phyloP scores from a whole-genome alignment of 23 red algal species.

The Gracilariopsis chorda region DNA sequence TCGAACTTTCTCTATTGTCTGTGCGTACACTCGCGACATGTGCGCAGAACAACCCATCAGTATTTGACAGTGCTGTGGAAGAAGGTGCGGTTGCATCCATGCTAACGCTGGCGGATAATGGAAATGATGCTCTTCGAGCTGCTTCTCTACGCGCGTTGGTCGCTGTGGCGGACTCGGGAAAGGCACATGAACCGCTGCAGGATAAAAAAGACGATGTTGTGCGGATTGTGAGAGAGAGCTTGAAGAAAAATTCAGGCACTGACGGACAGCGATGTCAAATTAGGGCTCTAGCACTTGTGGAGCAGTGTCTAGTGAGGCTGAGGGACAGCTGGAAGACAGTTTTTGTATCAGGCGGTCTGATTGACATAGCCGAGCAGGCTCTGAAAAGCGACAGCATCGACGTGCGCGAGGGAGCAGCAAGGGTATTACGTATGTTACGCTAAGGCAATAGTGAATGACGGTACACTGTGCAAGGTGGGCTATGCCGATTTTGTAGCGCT shows the following conservation, averaged over 20 bases:
- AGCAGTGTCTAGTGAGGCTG: neutral
- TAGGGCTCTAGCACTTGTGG: conserved; percentile 39
- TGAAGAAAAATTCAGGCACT: neutral
- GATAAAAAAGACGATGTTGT: neutral
- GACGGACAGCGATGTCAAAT: conserved; percentile 27
- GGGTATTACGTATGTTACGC: conserved; percentile 17
- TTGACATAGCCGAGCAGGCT: neutral
- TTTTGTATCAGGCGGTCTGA: neutral
- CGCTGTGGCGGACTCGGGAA: neutral
- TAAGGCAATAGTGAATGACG: too few relatives aligned
- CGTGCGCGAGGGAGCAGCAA: conserved; percentile 35
- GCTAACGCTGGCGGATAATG: conserved; percentile 1
- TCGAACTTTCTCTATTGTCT: neutral
- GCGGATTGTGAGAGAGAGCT: neutral
- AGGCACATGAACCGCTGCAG: neutral
- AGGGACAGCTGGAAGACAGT: neutral
- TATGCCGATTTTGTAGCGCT: too few relatives aligned
- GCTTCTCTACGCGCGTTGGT: conserved; percentile 41
- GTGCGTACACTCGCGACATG: conserved; percentile 32
- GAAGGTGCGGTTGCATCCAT: conserved; percentile 1
- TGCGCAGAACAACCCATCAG: conserved; percentile 53
- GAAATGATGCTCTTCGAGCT: conserved; percentile 22
- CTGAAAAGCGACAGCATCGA: conserved; percentile 12
- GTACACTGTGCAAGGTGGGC: too few relatives aligned
- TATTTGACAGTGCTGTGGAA: conserved; percentile 37